phyloP scores from a whole-genome alignment of 768 basidiomycete species.

The Xerocomellus chrysenteron region DNA sequence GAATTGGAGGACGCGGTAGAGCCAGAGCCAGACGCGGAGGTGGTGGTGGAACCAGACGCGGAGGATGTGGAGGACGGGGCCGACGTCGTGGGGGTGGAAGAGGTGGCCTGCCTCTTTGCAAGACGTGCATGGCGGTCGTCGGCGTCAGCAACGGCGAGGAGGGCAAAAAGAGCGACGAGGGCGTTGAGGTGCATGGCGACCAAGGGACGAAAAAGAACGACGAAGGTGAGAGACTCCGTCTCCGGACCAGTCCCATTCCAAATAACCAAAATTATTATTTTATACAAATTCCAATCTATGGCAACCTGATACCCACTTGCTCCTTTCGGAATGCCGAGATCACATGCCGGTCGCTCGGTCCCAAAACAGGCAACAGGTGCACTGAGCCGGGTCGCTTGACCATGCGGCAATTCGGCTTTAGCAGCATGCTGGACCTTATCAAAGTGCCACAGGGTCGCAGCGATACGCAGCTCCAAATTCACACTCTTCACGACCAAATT shows the following conservation, averaged over 20 bases:
- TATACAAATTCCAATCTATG: neutral
- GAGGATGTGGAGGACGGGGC: conserved; percentile 6
- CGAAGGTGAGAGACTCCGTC: neutral
- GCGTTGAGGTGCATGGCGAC: conserved; percentile 44
- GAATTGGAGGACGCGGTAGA: neutral
- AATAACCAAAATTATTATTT: neutral
- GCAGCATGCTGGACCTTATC: neutral
- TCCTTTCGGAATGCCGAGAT: neutral
- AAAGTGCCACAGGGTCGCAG: neutral
- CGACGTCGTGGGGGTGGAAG: neutral
- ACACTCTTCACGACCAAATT: too few relatives aligned
- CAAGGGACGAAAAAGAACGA: conserved; percentile 6
- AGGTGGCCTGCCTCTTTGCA: conserved; percentile 37
- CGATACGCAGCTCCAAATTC: too few relatives aligned
- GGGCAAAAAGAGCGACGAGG: conserved; percentile 45
- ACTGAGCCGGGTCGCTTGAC: too few relatives aligned
- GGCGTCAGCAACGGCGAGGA: conserved; percentile 40
- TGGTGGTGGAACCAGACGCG: conserved; percentile 4
- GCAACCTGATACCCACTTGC: neutral
- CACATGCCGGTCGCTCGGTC: neutral
- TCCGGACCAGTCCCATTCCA: neutral
- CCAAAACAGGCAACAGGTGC: too few relatives aligned
- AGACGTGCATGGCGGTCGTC: conserved; percentile 38
- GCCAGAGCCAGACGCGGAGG: neutral
- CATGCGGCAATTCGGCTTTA: too few relatives aligned